Evolutionary conservation across 2,329 filamentous ascomycete species (phyloP).

Genomic region (Aspergillus pseudoglaucus): DNA sequence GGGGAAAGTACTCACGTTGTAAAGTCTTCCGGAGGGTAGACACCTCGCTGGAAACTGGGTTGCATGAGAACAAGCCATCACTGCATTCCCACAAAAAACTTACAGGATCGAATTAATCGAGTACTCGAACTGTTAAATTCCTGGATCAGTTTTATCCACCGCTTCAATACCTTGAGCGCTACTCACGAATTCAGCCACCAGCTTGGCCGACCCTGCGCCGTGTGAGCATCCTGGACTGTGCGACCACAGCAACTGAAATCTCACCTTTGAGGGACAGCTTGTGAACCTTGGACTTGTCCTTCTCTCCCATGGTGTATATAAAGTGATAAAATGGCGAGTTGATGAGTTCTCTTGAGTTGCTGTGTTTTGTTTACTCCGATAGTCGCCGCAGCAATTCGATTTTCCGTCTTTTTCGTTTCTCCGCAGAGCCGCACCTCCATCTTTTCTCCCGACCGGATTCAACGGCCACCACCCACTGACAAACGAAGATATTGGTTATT

Average conservation of each 20-base stretch:
- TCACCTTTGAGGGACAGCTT: slow-evolving; percentile 64
- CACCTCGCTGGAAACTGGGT: slow-evolving; percentile 70
- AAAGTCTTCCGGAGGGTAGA: slow-evolving; percentile 93
- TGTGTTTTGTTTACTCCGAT: slow-evolving; percentile 31
- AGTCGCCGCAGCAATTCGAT: slow-evolving; percentile 32
- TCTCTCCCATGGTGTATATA: slow-evolving; percentile 32
- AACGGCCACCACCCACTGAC: slow-evolving; percentile 1
- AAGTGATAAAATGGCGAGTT: not conserved
- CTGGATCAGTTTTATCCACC: slow-evolving; percentile 5
- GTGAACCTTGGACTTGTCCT: slow-evolving; percentile 80
- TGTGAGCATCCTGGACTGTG: not conserved
- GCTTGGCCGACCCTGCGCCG: slow-evolving; percentile 63
- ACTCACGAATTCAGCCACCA: slow-evolving; percentile 91
- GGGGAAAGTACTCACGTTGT: slow-evolving; percentile 58
- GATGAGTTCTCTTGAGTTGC: not conserved
- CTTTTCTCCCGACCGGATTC: slow-evolving; percentile 1
- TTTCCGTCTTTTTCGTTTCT: slow-evolving; percentile 16
- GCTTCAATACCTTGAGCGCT: not conserved
- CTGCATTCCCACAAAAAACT: slow-evolving; percentile 19
- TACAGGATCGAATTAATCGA: slow-evolving; percentile 96
- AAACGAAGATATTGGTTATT: slow-evolving; percentile 1
- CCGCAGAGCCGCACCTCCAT: slow-evolving; percentile 23
- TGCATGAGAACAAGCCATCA: slow-evolving; percentile 13
- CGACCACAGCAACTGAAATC: not conserved
- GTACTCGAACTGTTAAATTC: slow-evolving; percentile 71